Conservation (phyloP, 1,284 basidiomycete species). For the Coriolopsis trogii region DNA sequence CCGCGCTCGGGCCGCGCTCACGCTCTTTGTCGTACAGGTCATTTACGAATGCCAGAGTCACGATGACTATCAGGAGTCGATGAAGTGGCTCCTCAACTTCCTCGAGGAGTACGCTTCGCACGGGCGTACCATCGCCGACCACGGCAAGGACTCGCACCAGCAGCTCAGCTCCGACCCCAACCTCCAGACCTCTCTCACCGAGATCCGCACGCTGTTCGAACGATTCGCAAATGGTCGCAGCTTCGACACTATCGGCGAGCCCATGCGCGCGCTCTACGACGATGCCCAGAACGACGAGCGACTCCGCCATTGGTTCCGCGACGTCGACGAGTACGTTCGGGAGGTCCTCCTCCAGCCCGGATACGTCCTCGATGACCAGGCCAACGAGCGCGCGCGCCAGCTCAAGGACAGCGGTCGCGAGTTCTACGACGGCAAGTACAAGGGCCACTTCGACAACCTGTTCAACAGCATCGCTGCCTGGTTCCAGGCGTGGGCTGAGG, state of each 20-base stretch:
- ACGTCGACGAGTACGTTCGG: slow-evolving; percentile 67
- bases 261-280: slow-evolving; percentile 74
- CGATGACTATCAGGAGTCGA: slow-evolving; percentile 84
- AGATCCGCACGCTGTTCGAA: slow-evolving; percentile 86
- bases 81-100: slow-evolving; percentile 75
- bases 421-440: slow-evolving; percentile 89
- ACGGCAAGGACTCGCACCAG: slow-evolving; percentile 41
- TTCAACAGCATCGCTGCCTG: slow-evolving; percentile 73
- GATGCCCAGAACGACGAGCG: slow-evolving; percentile 80
- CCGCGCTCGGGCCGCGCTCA: background rate
- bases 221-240: slow-evolving; percentile 84
- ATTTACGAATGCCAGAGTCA: slow-evolving; percentile 93
- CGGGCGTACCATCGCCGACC: slow-evolving; percentile 50
- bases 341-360: slow-evolving; percentile 81
- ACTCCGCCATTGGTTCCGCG: slow-evolving; percentile 78
- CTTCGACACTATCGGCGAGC: slow-evolving; percentile 71
- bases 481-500: slow-evolving; percentile 84
- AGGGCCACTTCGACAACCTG: slow-evolving; percentile 80
- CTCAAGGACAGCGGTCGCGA: slow-evolving; percentile 69
- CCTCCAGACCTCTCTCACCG: slow-evolving; percentile 57
- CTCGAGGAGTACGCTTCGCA: slow-evolving; percentile 77
- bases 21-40: slow-evolving; percentile 42
- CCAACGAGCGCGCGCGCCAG: slow-evolving; percentile 59
- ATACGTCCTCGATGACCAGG: slow-evolving; percentile 84
- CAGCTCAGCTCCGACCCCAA: slow-evolving; percentile 47